phyloP scores from a whole-genome alignment of 2,329 filamentous ascomycete genomes.

The Colletotrichum nymphaeae region DNA sequence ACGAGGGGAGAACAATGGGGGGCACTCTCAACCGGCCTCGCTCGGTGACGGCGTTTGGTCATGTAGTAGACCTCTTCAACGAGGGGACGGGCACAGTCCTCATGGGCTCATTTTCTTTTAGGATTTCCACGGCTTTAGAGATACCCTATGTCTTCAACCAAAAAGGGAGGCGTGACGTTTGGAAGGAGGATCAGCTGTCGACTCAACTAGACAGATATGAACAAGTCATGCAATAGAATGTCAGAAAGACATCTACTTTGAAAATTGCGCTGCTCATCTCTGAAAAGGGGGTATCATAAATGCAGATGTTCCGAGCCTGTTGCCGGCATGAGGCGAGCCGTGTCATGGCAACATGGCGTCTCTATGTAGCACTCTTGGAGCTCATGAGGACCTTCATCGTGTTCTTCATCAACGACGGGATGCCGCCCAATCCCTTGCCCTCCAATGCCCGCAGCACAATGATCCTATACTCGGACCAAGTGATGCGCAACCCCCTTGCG shows the following conservation, averaged over 20 bases:
- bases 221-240: not conserved
- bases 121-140: slow-evolving; percentile 38
- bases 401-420: slow-evolving; percentile 80
- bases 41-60: slow-evolving; percentile 32
- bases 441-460: slow-evolving; percentile 78
- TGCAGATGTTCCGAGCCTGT: not conserved
- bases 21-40: slow-evolving; percentile 34
- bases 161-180: slow-evolving; percentile 36
- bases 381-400: slow-evolving; percentile 82
- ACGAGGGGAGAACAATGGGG: not conserved
- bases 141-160: slow-evolving; percentile 51
- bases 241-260: not conserved
- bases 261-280: not conserved
- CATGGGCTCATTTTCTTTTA: slow-evolving; percentile 18
- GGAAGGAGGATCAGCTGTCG: slow-evolving; percentile 32
- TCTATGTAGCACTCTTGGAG: slow-evolving; percentile 36
- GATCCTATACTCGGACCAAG: slow-evolving; percentile 81
- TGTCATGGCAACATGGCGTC: not conserved
- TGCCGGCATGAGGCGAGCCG: not conserved
- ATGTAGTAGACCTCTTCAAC: slow-evolving; percentile 32
- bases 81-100: slow-evolving; percentile 11
- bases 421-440: slow-evolving; percentile 70
- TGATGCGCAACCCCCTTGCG: slow-evolving; percentile 73
- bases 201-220: slow-evolving; percentile 44
- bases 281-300: slow-evolving; percentile 9